These are phyloP conservation scores for Monascus purpureus DNA, from an alignment of 495 filamentous ascomycete species.

Conservation along the genomic window DNA sequence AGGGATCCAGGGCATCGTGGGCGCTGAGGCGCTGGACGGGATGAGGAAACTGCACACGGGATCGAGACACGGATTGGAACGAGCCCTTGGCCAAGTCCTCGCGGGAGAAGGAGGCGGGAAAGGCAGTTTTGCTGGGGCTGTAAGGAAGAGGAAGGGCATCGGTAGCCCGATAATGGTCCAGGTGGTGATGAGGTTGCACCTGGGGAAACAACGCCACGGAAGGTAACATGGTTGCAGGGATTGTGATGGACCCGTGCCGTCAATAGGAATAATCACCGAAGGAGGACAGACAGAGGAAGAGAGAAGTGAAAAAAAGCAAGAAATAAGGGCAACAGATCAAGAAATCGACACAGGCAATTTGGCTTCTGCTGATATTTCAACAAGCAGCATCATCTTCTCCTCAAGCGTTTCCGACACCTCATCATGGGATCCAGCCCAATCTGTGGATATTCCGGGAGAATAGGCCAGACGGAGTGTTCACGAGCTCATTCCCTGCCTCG, in stretches of 20 bases:
- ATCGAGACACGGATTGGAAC: constrained; percentile 16
- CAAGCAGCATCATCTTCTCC: constrained; percentile 24
- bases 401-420: constrained; percentile 38
- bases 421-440: constrained; percentile 34
- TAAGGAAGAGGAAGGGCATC: constrained; percentile 18
- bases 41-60: constrained; percentile 29
- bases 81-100: constrained; percentile 15
- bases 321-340: constrained; percentile 6
- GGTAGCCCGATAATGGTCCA: constrained; percentile 18
- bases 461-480: too few relatives aligned
- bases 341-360: constrained; percentile 12
- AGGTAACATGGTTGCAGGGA: constrained; percentile 27
- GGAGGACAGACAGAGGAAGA: too few relatives aligned
- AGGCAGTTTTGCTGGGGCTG: constrained; percentile 15
- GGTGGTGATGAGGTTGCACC: constrained; percentile 33
- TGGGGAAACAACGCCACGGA: constrained; percentile 30
- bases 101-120: constrained; percentile 9
- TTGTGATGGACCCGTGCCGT: constrained; percentile 3
- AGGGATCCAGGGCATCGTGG: constrained; percentile 12
- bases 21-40: constrained; percentile 26
- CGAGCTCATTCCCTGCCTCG: too few relatives aligned
- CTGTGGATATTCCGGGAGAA: too few relatives aligned
- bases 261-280: constrained; percentile 3
- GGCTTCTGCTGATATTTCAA: constrained; percentile 20
- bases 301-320: constrained; percentile 2